Conservation (phyloP, 208 protist genomes). For the Kentomonas sorsogonicus region DNA sequence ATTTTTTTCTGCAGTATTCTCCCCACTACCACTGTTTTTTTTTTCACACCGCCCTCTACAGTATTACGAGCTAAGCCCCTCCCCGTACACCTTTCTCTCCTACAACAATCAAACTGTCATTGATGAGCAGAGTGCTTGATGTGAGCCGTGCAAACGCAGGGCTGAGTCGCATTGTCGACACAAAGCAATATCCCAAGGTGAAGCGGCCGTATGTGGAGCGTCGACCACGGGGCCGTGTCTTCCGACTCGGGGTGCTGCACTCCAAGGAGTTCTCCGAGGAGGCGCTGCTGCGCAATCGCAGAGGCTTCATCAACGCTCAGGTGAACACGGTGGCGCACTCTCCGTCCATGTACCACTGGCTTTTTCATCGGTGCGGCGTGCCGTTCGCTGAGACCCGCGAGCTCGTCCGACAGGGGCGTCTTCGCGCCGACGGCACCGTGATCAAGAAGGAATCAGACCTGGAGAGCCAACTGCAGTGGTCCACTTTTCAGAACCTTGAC, state of each 20-base stretch:
- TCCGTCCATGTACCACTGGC: constrained; percentile 84
- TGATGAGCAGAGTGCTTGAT: no score
- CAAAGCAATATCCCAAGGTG: constrained; percentile 34
- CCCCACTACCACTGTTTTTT: no score
- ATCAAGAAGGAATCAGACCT: constrained; percentile 37
- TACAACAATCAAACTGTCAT: no score
- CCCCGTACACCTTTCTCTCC: no score
- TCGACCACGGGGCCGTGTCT: constrained; percentile 50
- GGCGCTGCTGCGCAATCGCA: constrained; percentile 56
- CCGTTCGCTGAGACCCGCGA: constrained; percentile 68
- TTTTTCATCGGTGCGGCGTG: constrained; percentile 83
- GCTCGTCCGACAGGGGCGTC: constrained; percentile 27
- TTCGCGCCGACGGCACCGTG: constrained; percentile 55
- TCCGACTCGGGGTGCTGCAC: constrained; percentile 70
- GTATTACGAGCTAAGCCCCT: no score
- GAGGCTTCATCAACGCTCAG: constrained; percentile 75
- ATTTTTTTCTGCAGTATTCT: no score
- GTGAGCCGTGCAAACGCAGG: no score
- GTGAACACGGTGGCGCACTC: constrained; percentile 80
- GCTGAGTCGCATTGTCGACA: constrained; percentile 56
- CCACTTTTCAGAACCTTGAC: constrained; percentile 58
- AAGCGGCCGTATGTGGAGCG: constrained; percentile 36
- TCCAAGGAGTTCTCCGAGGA: constrained; percentile 53
- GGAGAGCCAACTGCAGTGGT: constrained; percentile 77
- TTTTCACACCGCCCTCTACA: no score